Evolutionary conservation across 2,329 filamentous ascomycete genomes (phyloP).

Genomic region (Stromatinia cepivora): DNA sequence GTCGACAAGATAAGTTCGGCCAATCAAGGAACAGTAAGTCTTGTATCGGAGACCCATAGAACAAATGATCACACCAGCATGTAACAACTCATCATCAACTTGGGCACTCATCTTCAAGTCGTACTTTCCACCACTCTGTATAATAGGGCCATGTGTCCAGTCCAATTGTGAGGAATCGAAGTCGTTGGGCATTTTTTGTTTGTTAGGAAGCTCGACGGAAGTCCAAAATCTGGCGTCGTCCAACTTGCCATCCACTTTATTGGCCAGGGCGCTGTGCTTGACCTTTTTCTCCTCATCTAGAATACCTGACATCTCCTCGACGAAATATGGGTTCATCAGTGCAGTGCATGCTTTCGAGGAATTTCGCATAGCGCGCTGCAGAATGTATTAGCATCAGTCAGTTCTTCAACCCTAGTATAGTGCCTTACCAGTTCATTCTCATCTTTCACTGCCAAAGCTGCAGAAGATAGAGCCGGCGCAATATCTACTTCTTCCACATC

Average conservation of each 20-base stretch:
- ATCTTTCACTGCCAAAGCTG: constrained; percentile 89
- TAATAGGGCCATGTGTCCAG: constrained; percentile 86
- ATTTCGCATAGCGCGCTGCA: constrained; percentile 81
- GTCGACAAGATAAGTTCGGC: constrained; percentile 92
- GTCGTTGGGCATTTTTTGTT: constrained; percentile 76
- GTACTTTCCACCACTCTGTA: constrained; percentile 95
- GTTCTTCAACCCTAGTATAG: constrained; percentile 19
- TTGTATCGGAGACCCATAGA: constrained; percentile 92
- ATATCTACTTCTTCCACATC: constrained; percentile 90
- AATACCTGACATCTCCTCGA: constrained; percentile 96
- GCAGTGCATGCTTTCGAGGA: constrained; percentile 92
- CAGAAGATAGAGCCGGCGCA: constrained; percentile 73
- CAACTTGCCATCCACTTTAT: constrained; percentile 86
- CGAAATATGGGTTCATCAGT: constrained; percentile 92
- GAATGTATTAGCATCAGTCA: constrained; percentile 17
- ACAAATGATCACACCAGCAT: constrained; percentile 90
- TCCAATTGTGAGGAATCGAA: constrained; percentile 89
- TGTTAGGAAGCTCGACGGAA: constrained; percentile 66
- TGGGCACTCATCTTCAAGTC: constrained; percentile 80
- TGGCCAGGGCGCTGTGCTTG: constrained; percentile 81
- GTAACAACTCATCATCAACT: constrained; percentile 77
- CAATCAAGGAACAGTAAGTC: constrained; percentile 90
- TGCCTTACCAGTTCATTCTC: constrained; percentile 74
- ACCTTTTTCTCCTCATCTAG: constrained; percentile 97
- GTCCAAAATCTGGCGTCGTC: constrained; percentile 95